Conservation (phyloP, 2,329 filamentous ascomycete species). For the Hymenoscyphus linearis region DNA sequence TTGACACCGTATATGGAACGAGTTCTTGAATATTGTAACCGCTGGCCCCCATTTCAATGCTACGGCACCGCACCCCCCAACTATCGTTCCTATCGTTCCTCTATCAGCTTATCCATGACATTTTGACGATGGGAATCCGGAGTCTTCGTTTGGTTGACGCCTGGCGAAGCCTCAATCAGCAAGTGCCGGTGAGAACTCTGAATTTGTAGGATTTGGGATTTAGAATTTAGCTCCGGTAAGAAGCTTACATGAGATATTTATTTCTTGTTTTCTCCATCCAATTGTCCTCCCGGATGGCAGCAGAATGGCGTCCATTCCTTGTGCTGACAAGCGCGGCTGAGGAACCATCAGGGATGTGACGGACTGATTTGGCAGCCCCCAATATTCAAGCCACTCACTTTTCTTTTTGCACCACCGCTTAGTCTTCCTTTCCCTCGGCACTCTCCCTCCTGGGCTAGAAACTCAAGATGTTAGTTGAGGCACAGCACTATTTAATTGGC, state of each 20-base stretch:
- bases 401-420: neutral
- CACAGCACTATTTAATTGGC: constrained; percentile 6
- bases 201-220: neutral
- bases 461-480: neutral
- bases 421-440: neutral
- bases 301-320: neutral
- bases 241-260: neutral
- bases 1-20: neutral
- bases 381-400: neutral
- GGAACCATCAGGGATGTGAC: neutral
- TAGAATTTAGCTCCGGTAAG: neutral
- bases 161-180: neutral
- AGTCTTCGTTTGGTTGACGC: neutral
- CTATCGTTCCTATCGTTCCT: neutral
- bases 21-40: neutral
- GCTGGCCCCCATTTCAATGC: neutral
- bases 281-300: neutral
- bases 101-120: neutral
- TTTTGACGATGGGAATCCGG: neutral
- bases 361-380: neutral
- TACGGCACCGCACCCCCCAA: neutral
- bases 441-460: neutral
- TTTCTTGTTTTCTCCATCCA: neutral
- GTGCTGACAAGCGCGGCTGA: neutral
- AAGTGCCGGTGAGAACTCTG: neutral